A percentile compares a stretch with the other conserved stretches of the same genome.
Evolutionary conservation across 2,329 filamentous ascomycete genomes (phyloP).

Genomic region (Lachnellula hyalina): DNA sequence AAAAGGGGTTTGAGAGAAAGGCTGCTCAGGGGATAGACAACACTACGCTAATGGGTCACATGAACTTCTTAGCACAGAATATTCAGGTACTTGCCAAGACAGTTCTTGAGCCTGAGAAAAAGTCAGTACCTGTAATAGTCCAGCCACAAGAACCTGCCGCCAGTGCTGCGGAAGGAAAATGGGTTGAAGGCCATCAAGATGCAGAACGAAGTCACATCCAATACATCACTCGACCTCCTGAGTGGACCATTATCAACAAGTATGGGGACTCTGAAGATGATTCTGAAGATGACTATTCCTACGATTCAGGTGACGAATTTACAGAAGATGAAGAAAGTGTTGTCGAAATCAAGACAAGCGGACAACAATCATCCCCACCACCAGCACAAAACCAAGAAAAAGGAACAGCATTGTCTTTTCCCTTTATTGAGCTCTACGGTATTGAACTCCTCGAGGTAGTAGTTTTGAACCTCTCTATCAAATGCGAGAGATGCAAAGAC

Average conservation of each 20-base stretch:
- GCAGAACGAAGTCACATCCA: constrained; percentile 59
- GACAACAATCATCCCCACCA: constrained; percentile 28
- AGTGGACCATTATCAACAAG: constrained; percentile 54
- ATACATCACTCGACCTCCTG: constrained; percentile 69
- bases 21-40: constrained; percentile 48
- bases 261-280: constrained; percentile 43
- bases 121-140: constrained; percentile 5
- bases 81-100: constrained; percentile 62
- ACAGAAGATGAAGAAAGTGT: constrained; percentile 25
- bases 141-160: neutral
- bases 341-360: constrained; percentile 36
- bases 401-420: constrained; percentile 75
- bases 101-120: constrained; percentile 29
- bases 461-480: constrained; percentile 63
- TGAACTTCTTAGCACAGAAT: constrained; percentile 71
- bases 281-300: constrained; percentile 42
- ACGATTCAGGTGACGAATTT: constrained; percentile 38
- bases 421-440: constrained; percentile 68
- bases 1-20: constrained; percentile 59
- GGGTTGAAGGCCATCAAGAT: constrained; percentile 24
- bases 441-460: constrained; percentile 70
- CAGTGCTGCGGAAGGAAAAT: constrained; percentile 10
- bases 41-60: constrained; percentile 62
- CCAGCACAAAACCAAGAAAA: constrained; percentile 42
- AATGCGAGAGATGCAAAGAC: constrained; percentile 76